A percentile compares a stretch with the other conserved stretches of the same genome.
Evolutionary conservation across 2,329 filamentous ascomycete species (phyloP).

Genomic region (Monilinia aucupariae): DNA sequence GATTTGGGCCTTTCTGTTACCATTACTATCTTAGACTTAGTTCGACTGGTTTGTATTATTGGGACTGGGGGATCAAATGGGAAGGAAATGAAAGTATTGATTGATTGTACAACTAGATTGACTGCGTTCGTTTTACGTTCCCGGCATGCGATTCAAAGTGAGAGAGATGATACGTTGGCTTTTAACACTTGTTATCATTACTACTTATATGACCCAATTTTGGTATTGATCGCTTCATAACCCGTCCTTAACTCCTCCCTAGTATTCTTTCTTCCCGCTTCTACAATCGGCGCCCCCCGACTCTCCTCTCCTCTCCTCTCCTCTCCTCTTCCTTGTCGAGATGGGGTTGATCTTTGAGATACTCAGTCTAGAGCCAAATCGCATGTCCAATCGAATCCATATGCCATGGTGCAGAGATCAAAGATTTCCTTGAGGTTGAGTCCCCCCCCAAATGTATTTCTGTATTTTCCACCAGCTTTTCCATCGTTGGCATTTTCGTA

Average conservation of each 20-base stretch:
- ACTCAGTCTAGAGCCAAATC: background rate
- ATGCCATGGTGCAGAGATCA: background rate
- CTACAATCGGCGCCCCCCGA: background rate
- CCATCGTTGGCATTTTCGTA: background rate
- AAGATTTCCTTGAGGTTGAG: background rate
- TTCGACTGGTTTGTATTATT: background rate
- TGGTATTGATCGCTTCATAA: slow-evolving; percentile 15
- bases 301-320: background rate
- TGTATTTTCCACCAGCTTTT: background rate
- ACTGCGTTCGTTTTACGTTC: background rate
- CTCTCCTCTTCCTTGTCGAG: background rate
- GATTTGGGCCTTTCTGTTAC: background rate
- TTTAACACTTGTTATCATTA: slow-evolving; percentile 13
- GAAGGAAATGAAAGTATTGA: background rate
- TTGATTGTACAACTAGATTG: background rate
- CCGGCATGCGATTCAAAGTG: background rate
- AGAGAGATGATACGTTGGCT: background rate
- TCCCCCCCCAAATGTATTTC: background rate
- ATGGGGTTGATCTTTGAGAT: background rate
- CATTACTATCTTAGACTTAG: slow-evolving; percentile 10
- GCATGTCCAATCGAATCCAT: background rate
- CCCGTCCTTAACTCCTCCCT: slow-evolving; percentile 8
- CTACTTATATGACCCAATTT: slow-evolving; percentile 11
- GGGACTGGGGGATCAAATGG: background rate
- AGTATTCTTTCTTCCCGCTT: slow-evolving; percentile 5